phyloP scores from a whole-genome alignment of 257 asterid species.

The Scutellaria barbata region DNA sequence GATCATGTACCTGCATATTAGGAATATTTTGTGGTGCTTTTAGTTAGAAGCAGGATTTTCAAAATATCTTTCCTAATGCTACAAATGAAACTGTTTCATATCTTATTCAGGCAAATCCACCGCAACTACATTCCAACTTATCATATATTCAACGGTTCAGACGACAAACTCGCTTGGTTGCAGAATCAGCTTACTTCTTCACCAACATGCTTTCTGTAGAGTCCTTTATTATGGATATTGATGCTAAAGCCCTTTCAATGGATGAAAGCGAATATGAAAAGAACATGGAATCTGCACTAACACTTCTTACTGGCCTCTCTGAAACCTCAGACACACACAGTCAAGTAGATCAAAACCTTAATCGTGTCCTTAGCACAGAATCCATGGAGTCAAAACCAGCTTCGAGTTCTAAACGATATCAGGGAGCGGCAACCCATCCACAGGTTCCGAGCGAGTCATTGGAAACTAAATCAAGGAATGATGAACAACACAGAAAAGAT shows the following conservation, averaged over 20 bases:
- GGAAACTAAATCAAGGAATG: slow-evolving; percentile 49
- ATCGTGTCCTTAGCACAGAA: slow-evolving; percentile 44
- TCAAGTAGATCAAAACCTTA: slow-evolving; percentile 50
- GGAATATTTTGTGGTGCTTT: slow-evolving; percentile 8
- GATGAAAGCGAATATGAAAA: slow-evolving; percentile 75
- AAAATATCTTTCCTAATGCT: neutral
- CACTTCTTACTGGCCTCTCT: slow-evolving; percentile 72
- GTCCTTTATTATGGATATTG: slow-evolving; percentile 65
- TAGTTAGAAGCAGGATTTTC: neutral
- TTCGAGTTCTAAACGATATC: slow-evolving; percentile 44
- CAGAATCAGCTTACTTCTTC: slow-evolving; percentile 93
- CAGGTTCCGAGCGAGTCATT: slow-evolving; percentile 46
- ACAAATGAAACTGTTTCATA: slow-evolving; percentile 9
- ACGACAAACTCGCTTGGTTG: slow-evolving; percentile 75
- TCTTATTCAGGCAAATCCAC: slow-evolving; percentile 88
- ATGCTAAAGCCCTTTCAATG: slow-evolving; percentile 86
- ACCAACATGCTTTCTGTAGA: slow-evolving; percentile 94
- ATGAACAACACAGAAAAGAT: slow-evolving; percentile 51
- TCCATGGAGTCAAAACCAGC: slow-evolving; percentile 38
- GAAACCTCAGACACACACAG: slow-evolving; percentile 48
- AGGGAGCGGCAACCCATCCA: slow-evolving; percentile 35
- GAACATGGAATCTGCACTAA: slow-evolving; percentile 80
- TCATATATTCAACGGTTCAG: slow-evolving; percentile 86
- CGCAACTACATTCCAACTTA: slow-evolving; percentile 88
- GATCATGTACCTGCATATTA: neutral